A percentile compares a stretch with the other conserved stretches of the same genome.
phyloP scores from a whole-genome alignment of 164 flowering plant genomes.

The Vitis cinerea region DNA sequence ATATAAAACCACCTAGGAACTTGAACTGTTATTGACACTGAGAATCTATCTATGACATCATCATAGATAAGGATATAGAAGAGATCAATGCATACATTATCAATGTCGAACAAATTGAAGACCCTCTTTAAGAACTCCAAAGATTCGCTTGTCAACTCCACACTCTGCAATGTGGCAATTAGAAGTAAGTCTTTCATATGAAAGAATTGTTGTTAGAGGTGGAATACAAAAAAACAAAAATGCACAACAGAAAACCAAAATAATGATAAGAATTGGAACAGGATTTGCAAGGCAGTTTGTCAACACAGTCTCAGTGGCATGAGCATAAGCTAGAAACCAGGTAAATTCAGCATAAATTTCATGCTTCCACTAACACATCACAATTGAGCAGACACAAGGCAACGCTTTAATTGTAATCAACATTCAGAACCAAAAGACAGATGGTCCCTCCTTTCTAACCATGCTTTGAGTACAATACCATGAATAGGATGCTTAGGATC shows the following conservation, averaged over 20 bases:
- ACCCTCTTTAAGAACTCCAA: constrained; percentile 60
- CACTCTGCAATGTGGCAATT: constrained; percentile 50
- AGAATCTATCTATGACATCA: neutral
- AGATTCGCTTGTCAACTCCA: constrained; percentile 86
- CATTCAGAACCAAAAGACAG: neutral
- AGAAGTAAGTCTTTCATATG: neutral
- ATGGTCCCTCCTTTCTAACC: neutral
- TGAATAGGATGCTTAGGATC: too few species aligned
- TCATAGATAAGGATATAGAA: neutral
- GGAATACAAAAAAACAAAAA: neutral
- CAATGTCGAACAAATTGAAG: constrained; percentile 60
- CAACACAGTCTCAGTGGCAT: too few species aligned
- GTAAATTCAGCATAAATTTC: too few species aligned
- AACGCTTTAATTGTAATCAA: neutral
- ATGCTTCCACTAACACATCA: too few species aligned
- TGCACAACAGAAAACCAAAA: too few species aligned
- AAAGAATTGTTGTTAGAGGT: too few species aligned
- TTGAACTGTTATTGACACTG: too few species aligned
- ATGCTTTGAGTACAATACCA: too few species aligned
- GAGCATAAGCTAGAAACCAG: too few species aligned
- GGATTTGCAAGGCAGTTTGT: too few species aligned
- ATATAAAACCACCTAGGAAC: neutral
- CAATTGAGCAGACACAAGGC: too few species aligned
- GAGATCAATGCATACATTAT: constrained; percentile 45
- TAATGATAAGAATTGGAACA: too few species aligned